Conservation (phyloP, 2,329 filamentous ascomycete species). For the Cytospora piceicola region DNA sequence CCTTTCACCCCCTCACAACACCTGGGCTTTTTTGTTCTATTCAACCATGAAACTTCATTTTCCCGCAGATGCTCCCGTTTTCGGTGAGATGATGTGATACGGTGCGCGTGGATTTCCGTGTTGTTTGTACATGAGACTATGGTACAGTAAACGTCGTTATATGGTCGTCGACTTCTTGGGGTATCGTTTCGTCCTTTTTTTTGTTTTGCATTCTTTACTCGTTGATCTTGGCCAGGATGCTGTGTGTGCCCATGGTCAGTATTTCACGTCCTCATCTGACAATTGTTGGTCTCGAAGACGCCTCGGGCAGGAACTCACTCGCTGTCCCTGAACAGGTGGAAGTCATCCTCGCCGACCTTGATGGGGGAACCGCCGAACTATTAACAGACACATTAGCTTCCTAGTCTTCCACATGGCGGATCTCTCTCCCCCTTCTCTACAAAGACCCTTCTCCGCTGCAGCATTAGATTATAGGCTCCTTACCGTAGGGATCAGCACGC, state of each 20-base stretch:
- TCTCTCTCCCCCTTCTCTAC: neutral
- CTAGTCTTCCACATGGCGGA: slow-evolving; percentile 15
- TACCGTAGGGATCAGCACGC: slow-evolving; percentile 94
- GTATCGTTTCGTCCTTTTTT: slow-evolving; percentile 35
- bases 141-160: slow-evolving; percentile 32
- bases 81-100: slow-evolving; percentile 30
- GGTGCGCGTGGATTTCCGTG: slow-evolving; percentile 25
- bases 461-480: slow-evolving; percentile 39
- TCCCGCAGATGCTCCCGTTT: slow-evolving; percentile 24
- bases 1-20: neutral
- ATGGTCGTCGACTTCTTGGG: slow-evolving; percentile 33
- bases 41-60: slow-evolving; percentile 20
- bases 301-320: slow-evolving; percentile 70
- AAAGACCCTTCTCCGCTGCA: neutral
- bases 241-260: slow-evolving; percentile 44
- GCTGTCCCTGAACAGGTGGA: slow-evolving; percentile 92
- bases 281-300: slow-evolving; percentile 5
- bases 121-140: slow-evolving; percentile 34
- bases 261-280: neutral
- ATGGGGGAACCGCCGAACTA: slow-evolving; percentile 93
- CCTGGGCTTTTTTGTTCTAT: slow-evolving; percentile 20
- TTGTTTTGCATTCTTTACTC: slow-evolving; percentile 65
- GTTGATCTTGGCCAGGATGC: slow-evolving; percentile 98
- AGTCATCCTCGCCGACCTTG: slow-evolving; percentile 98
- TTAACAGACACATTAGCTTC: slow-evolving; percentile 35